phyloP scores from a whole-genome alignment of 2,329 filamentous ascomycete genomes.

The Aspergillus hortae region DNA sequence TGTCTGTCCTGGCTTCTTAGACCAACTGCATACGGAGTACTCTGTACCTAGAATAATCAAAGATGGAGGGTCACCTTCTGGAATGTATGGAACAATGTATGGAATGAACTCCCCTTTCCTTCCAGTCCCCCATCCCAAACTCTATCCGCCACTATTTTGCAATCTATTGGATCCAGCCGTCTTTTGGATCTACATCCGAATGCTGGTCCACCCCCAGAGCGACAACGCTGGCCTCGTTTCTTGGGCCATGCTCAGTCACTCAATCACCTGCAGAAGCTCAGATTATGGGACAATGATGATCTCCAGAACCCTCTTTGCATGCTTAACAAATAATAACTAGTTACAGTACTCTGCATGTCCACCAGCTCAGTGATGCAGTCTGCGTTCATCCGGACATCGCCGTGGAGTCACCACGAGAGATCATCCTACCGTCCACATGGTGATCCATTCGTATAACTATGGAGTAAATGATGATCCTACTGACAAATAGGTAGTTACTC shows the following conservation, averaged over 20 bases:
- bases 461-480: neutral
- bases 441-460: neutral
- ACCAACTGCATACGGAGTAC: too few relatives aligned
- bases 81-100: neutral
- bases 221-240: neutral
- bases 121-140: neutral
- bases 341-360: neutral
- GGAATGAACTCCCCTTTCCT: neutral
- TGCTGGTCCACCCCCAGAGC: neutral
- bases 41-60: too few relatives aligned
- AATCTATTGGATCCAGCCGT: neutral
- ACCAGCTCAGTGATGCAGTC: neutral
- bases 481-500: neutral
- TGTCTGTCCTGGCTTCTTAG: neutral
- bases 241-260: neutral
- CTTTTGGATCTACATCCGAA: neutral
- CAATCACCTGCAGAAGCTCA: neutral
- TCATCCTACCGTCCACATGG: neutral
- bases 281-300: neutral
- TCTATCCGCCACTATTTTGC: neutral
- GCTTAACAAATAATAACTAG: neutral
- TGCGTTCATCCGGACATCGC: neutral
- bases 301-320: neutral
- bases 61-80: neutral
- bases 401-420: neutral